Conservation (phyloP, 1,284 basidiomycete genomes). For the Phaffia rhodozyma region DNA sequence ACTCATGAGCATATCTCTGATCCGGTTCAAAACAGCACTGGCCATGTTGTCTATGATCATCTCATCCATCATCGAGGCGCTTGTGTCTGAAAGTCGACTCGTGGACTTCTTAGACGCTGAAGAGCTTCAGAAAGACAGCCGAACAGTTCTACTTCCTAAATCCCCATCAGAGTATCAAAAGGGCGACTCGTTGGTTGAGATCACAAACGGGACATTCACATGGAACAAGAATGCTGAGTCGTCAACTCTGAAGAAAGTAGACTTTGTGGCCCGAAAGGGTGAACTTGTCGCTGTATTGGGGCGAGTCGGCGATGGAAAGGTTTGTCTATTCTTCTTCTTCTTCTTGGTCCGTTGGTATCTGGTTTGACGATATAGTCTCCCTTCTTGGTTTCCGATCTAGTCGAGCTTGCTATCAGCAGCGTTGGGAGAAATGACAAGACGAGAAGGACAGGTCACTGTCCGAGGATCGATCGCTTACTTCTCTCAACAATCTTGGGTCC, state of each 20-base stretch:
- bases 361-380: background rate
- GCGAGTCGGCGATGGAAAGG: constrained; percentile 85
- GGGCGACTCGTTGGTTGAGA: constrained; percentile 61
- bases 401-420: constrained; percentile 39
- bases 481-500: constrained; percentile 79
- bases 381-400: background rate
- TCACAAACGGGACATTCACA: constrained; percentile 61
- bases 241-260: constrained; percentile 64
- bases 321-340: constrained; percentile 27
- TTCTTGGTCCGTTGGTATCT: background rate
- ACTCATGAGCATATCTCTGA: constrained; percentile 29
- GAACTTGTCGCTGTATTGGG: constrained; percentile 78
- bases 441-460: constrained; percentile 58
- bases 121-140: constrained; percentile 67
- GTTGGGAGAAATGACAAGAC: constrained; percentile 75
- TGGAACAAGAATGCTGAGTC: constrained; percentile 48
- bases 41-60: constrained; percentile 31
- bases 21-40: constrained; percentile 27
- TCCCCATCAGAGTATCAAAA: constrained; percentile 29
- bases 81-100: constrained; percentile 73
- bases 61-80: constrained; percentile 54
- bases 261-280: constrained; percentile 65
- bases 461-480: constrained; percentile 76
- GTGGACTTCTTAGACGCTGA: constrained; percentile 62
- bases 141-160: constrained; percentile 39